Evolutionary conservation across 331 rosid species (phyloP).

Genomic region (Quercus phellos): DNA sequence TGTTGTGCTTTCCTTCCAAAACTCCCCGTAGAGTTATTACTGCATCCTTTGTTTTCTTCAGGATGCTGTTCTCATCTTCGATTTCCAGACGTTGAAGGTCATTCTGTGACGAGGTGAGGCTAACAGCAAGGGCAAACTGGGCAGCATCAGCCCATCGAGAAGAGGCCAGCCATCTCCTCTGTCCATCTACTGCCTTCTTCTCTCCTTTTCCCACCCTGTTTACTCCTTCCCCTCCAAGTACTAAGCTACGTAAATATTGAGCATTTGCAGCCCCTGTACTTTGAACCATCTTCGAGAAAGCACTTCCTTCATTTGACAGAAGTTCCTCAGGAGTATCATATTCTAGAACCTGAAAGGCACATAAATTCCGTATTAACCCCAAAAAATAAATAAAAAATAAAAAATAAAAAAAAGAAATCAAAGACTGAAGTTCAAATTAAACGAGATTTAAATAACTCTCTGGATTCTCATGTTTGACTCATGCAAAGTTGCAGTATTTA

Average conservation of each 20-base stretch:
- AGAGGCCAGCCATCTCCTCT: slow-evolving; percentile 37
- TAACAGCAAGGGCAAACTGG: slow-evolving; percentile 56
- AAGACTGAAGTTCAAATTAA: background rate
- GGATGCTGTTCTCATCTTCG: slow-evolving; percentile 35
- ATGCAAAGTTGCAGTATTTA: background rate
- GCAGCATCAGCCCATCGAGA: slow-evolving; percentile 65
- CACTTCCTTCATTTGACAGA: slow-evolving; percentile 52
- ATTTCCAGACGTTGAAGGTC: slow-evolving; percentile 42
- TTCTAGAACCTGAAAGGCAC: slow-evolving; percentile 54
- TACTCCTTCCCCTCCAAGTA: slow-evolving; percentile 26
- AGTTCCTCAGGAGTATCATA: slow-evolving; percentile 57
- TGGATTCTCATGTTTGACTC: background rate
- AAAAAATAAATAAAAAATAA: background rate
- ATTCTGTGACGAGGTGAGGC: slow-evolving; percentile 56
- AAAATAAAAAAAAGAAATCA: background rate
- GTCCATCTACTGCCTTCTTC: slow-evolving; percentile 13
- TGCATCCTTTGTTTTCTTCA: slow-evolving; percentile 59
- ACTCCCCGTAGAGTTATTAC: slow-evolving; percentile 63
- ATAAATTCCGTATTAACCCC: background rate
- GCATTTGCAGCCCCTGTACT: slow-evolving; percentile 92
- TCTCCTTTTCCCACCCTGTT: slow-evolving; percentile 12
- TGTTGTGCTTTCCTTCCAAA: slow-evolving; percentile 71
- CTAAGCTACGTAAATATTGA: slow-evolving; percentile 55
- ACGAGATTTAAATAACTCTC: background rate
- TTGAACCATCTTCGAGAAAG: slow-evolving; percentile 76